A percentile compares a stretch with the other conserved stretches of the same genome.
Conservation (phyloP, 1,284 basidiomycete species). For the Cryptococcus hybrid region DNA sequence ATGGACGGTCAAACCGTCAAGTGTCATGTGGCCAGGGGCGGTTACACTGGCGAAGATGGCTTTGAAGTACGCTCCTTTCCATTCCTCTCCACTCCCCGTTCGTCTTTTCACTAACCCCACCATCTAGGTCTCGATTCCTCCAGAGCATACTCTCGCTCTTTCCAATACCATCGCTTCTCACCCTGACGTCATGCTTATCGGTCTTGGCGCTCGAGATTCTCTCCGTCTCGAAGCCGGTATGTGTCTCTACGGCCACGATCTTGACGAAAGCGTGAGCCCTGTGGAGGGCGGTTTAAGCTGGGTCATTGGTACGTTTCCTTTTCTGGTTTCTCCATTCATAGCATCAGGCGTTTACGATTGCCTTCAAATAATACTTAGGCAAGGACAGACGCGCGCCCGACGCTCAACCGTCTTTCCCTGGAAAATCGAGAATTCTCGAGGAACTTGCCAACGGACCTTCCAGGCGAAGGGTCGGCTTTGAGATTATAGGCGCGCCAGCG, state of each 20-base stretch:
- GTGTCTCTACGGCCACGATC: conserved; percentile 94
- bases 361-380: conserved; percentile 49
- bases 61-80: conserved; percentile 67
- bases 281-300: conserved; percentile 91
- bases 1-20: conserved; percentile 58
- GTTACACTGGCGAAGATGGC: conserved; percentile 98
- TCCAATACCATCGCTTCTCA: conserved; percentile 64
- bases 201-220: conserved; percentile 90
- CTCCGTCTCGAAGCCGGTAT: conserved; percentile 95
- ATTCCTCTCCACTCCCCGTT: background rate
- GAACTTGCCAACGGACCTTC: conserved; percentile 79
- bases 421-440: conserved; percentile 70
- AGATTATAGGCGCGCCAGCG: conserved; percentile 82
- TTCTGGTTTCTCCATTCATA: background rate
- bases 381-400: conserved; percentile 69
- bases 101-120: background rate
- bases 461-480: conserved; percentile 76
- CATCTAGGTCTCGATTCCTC: conserved; percentile 81
- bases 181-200: conserved; percentile 76
- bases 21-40: conserved; percentile 90
- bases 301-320: conserved; percentile 70
- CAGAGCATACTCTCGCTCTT: conserved; percentile 67
- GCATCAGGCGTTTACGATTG: background rate
- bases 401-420: conserved; percentile 66
- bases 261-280: conserved; percentile 81